phyloP scores from a whole-genome alignment of 2,329 filamentous ascomycete species.

The Balansia obtecta region DNA sequence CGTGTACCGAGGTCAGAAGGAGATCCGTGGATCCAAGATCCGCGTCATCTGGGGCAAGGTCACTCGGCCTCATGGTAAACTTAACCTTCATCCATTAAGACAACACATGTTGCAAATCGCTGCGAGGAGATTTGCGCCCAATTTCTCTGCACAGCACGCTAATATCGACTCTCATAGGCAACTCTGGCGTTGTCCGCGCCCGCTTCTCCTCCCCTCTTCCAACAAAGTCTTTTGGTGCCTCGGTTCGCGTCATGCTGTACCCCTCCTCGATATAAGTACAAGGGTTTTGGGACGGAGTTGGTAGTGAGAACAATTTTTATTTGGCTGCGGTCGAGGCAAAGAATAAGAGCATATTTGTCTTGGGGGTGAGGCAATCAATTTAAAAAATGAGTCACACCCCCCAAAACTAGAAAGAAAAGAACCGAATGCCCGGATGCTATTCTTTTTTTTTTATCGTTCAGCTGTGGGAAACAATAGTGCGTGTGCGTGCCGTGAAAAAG shows the following conservation, averaged over 20 bases:
- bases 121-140: too few species aligned
- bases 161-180: constrained; percentile 44
- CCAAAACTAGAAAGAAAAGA: constrained; percentile 11
- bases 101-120: not conserved
- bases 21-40: constrained; percentile 96
- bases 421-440: not conserved
- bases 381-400: constrained; percentile 35
- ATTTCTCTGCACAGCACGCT: not conserved
- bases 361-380: constrained; percentile 43
- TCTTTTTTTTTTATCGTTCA: not conserved
- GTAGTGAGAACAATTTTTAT: constrained; percentile 50
- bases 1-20: constrained; percentile 91
- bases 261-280: constrained; percentile 83
- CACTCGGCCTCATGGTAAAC: constrained; percentile 82
- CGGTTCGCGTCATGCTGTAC: constrained; percentile 95
- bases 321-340: constrained; percentile 47
- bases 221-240: constrained; percentile 91
- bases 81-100: not conserved
- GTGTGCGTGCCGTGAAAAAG: constrained; percentile 4
- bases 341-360: constrained; percentile 36
- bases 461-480: not conserved
- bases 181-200: constrained; percentile 95
- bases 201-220: constrained; percentile 96
- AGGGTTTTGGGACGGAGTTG: constrained; percentile 44
- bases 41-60: constrained; percentile 99